These are phyloP conservation scores for Coemansia sp. DNA, from an alignment of 192 early-diverging fungal species.

Conservation along the genomic window DNA sequence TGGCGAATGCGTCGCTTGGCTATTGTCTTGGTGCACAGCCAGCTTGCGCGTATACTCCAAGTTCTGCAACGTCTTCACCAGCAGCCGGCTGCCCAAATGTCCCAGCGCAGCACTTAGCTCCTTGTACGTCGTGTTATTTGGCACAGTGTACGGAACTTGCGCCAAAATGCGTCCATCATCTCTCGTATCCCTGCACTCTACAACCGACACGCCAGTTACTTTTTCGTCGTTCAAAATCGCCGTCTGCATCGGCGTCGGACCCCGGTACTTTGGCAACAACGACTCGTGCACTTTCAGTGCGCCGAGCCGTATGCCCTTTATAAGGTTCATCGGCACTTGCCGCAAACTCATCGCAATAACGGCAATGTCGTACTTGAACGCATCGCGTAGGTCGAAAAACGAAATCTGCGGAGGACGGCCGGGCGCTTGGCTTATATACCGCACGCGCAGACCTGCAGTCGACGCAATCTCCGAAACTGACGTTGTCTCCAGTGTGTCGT, in stretches of 20 bases:
- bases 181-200: conserved; percentile 62
- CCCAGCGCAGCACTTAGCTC: conserved; percentile 1
- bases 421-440: neutral
- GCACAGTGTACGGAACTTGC: conserved; percentile 44
- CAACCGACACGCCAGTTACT: conserved; percentile 85
- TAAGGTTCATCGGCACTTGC: neutral
- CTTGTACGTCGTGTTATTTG: neutral
- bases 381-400: neutral
- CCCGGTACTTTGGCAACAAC: conserved; percentile 83
- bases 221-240: conserved; percentile 72
- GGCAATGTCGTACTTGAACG: neutral
- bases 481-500: neutral
- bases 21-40: conserved; percentile 62
- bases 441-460: neutral
- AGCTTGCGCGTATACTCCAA: conserved; percentile 30
- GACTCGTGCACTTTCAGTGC: conserved; percentile 86
- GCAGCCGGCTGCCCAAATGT: conserved; percentile 9
- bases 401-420: neutral
- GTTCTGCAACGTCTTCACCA: conserved; percentile 13
- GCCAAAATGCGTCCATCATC: conserved; percentile 79
- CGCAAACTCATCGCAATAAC: neutral
- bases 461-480: too few relatives aligned
- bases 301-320: conserved; percentile 56
- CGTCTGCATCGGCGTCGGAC: conserved; percentile 79
- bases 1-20: conserved; percentile 44